phyloP scores from a whole-genome alignment of 805 yeast species.

The Tetrapisispora nanseiensis region DNA sequence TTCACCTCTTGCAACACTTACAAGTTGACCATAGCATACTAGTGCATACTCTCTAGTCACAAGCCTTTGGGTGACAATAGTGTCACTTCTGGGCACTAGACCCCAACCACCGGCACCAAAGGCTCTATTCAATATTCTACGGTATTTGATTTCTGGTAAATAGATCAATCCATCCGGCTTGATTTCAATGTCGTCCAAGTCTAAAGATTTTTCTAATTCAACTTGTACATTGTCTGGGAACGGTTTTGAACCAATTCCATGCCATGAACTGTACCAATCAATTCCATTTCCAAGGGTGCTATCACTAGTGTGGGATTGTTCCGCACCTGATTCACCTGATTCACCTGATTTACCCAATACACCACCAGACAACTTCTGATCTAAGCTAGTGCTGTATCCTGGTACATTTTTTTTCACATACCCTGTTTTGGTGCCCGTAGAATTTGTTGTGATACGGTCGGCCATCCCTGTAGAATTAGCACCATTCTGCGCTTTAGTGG shows the following conservation, averaged over 20 bases:
- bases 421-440: background rate
- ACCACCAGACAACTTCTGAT: constrained; percentile 11
- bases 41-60: constrained; percentile 88
- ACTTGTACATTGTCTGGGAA: constrained; percentile 53
- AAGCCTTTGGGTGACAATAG: constrained; percentile 59
- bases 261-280: constrained; percentile 83
- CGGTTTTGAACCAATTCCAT: constrained; percentile 75
- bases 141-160: constrained; percentile 89
- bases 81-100: constrained; percentile 82
- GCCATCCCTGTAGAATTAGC: no score
- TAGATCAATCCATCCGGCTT: constrained; percentile 92
- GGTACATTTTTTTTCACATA: background rate
- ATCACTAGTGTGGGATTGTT: background rate
- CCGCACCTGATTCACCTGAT: no score
- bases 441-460: no score
- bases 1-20: constrained; percentile 90
- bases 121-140: constrained; percentile 78
- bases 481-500: background rate
- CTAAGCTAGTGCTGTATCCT: constrained; percentile 8
- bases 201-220: constrained; percentile 53
- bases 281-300: constrained; percentile 9
- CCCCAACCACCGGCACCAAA: constrained; percentile 99
- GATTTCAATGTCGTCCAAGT: constrained; percentile 71
- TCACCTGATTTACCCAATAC: constrained; percentile 5
- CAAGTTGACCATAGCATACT: constrained; percentile 77